Evolutionary conservation across 768 basidiomycete species (phyloP).

Genomic region (Filobasidium wieringae): DNA sequence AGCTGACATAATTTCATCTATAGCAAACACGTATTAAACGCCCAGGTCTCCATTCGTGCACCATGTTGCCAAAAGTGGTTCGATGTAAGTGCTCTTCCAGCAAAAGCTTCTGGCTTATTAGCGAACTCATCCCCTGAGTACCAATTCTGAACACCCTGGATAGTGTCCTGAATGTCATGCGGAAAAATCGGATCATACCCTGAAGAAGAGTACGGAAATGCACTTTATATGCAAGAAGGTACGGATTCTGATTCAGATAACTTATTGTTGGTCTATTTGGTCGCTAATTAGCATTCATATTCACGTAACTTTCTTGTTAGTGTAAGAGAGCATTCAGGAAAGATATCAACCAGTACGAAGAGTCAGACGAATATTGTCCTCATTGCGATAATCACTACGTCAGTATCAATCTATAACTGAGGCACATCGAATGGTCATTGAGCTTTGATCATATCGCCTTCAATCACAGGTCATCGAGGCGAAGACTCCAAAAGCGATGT

Average conservation of each 20-base stretch:
- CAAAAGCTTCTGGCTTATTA: neutral
- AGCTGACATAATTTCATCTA: no score
- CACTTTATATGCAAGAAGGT: conserved; percentile 65
- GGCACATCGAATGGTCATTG: no score
- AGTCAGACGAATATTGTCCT: conserved; percentile 96
- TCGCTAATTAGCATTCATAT: no score
- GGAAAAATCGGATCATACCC: conserved; percentile 60
- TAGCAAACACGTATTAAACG: conserved; percentile 93
- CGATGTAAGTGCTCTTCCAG: conserved; percentile 44
- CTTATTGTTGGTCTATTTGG: no score
- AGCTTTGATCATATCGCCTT: neutral
- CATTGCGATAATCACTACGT: conserved; percentile 99
- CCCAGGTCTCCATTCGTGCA: conserved; percentile 88
- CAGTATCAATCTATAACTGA: conserved; percentile 40
- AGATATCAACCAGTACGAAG: conserved; percentile 82
- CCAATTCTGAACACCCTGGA: neutral
- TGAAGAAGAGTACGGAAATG: conserved; percentile 73
- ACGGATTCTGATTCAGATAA: no score
- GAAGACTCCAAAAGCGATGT: conserved; percentile 71
- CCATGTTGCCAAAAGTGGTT: conserved; percentile 98
- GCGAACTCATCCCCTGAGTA: neutral
- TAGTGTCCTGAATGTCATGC: conserved; percentile 86
- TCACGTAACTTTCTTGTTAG: no score
- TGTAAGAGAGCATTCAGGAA: conserved; percentile 94
- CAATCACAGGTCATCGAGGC: conserved; percentile 68